Evolutionary conservation across 1,284 basidiomycete genomes (phyloP), one percentile per base, ranked within the genome.

Genomic region (Coniophora puteana): DNA sequence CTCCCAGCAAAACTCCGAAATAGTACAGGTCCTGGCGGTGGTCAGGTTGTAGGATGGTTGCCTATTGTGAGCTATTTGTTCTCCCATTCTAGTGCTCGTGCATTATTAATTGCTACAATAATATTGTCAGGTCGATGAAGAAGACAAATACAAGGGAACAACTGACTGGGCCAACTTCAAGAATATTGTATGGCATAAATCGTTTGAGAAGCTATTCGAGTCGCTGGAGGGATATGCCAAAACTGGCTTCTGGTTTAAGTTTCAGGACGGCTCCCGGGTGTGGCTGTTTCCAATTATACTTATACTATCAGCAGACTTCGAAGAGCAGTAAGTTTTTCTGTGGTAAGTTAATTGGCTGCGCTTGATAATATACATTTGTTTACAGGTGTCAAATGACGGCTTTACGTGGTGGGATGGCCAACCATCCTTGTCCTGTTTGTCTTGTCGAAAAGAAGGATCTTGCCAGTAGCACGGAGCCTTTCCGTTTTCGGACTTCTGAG

Each of bases 31-130:
- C 14, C 59, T 20, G 68, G 67, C 25, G 67, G 67, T 5, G 64
- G 62, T n/a, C 42, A 48, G 1, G 39, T 73, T 22, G 64, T 75
- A 3, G 68, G 71, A 0, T 74, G 66, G 64, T 43, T 73, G 5
- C 70, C 68, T 24, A 60, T 72, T 44, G 67, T 72, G 48, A 25
- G 56, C 44, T 11, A n/a, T n/a, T n/a, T n/a, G n/a, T n/a, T n/a
- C n/a, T n/a, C n/a, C n/a, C n/a, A n/a, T n/a, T n/a, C n/a, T n/a
- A n/a, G n/a, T n/a, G n/a, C n/a, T n/a, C n/a, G n/a, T n/a, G n/a
- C n/a, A n/a, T n/a, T n/a, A n/a, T n/a, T n/a, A n/a, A 10, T 21
- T 38, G 5, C 17, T 14, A 16, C 11, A 4, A 14, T 7, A 13
- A 23, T 23, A 17, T 2, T 22, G 23, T 25, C 40, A 61, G 57